phyloP scores from a whole-genome alignment of 2,329 filamentous ascomycete genomes.

The Xylariaceae sp. region DNA sequence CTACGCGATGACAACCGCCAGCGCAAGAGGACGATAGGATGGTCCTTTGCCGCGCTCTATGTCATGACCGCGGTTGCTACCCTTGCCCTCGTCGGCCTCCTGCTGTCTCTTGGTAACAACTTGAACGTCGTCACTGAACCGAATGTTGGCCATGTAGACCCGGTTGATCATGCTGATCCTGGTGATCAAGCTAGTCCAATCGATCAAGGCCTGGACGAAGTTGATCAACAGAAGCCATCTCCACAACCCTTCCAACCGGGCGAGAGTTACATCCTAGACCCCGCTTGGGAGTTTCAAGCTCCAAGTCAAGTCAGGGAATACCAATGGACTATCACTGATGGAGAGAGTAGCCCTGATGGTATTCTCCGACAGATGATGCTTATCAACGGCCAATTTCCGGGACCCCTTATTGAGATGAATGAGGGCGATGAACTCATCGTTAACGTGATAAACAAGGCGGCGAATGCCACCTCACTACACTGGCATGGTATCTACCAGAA shows the following conservation, averaged over 20 bases:
- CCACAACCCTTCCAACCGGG: conserved; percentile 16
- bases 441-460: conserved; percentile 61
- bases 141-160: background rate
- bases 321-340: conserved; percentile 55
- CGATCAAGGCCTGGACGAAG: background rate
- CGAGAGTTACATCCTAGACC: conserved; percentile 52
- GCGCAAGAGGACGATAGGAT: conserved; percentile 1
- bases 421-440: conserved; percentile 68
- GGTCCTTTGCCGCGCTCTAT: conserved; percentile 11
- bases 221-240: background rate
- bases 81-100: conserved; percentile 11
- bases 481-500: conserved; percentile 77
- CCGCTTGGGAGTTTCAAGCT: conserved; percentile 50
- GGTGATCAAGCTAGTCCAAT: background rate
- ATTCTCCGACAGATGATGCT: conserved; percentile 55
- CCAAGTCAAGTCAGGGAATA: conserved; percentile 50
- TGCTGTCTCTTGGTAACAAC: conserved; percentile 15
- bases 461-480: conserved; percentile 63
- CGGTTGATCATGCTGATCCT: too few species aligned
- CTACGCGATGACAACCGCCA: conserved; percentile 1
- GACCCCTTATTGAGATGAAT: conserved; percentile 67
- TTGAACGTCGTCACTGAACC: background rate
- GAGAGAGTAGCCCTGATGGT: conserved; percentile 56
- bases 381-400: conserved; percentile 70
- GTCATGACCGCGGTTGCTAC: conserved; percentile 2